These are phyloP conservation scores for Carex littledalei DNA, from an alignment of 176 grass and related monocot species.

Conservation along the genomic window DNA sequence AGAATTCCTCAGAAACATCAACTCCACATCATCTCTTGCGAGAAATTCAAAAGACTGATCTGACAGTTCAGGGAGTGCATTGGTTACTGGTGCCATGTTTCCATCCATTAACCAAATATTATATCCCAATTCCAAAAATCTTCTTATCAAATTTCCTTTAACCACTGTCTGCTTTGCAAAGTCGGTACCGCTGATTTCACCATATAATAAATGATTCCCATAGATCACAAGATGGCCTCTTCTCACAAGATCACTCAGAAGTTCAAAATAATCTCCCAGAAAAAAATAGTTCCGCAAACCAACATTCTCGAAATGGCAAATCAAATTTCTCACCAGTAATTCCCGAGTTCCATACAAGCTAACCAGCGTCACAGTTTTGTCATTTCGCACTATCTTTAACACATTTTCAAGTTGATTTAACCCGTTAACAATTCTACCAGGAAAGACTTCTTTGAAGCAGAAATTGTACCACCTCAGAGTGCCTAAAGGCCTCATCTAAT, in stretches of 20 bases:
- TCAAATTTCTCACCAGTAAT: slow-evolving; percentile 59
- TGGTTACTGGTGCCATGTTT: slow-evolving; percentile 62
- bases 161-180: slow-evolving; percentile 45
- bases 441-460: slow-evolving; percentile 62
- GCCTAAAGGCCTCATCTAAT: slow-evolving; percentile 45
- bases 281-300: slow-evolving; percentile 63
- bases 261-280: slow-evolving; percentile 48
- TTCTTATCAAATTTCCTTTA: slow-evolving; percentile 60
- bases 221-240: slow-evolving; percentile 84
- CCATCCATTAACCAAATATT: slow-evolving; percentile 70
- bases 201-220: slow-evolving; percentile 36
- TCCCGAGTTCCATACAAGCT: slow-evolving; percentile 50
- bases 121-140: slow-evolving; percentile 66
- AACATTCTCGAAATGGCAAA: slow-evolving; percentile 77
- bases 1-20: slow-evolving; percentile 67
- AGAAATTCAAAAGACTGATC: slow-evolving; percentile 60
- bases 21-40: slow-evolving; percentile 34
- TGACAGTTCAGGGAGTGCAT: slow-evolving; percentile 35
- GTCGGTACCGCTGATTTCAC: slow-evolving; percentile 27
- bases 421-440: slow-evolving; percentile 48
- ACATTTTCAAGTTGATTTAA: slow-evolving; percentile 58
- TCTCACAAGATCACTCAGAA: slow-evolving; percentile 65
- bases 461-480: slow-evolving; percentile 78
- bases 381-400: slow-evolving; percentile 43
- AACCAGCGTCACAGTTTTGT: slow-evolving; percentile 50